Conservation (phyloP, 345 rosid genomes). For the Linum tenue region DNA sequence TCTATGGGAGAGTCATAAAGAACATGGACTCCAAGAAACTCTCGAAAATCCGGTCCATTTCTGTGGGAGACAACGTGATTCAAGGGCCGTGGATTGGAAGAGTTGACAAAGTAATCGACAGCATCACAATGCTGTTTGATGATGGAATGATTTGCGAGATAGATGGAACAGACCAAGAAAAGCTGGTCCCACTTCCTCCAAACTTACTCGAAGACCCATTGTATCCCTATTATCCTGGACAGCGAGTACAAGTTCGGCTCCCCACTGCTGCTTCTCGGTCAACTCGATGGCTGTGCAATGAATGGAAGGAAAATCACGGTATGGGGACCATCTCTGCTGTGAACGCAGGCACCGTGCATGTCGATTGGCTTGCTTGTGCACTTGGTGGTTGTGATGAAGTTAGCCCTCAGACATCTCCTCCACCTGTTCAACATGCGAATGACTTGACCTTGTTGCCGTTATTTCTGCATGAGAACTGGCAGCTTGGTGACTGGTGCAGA, state of each 20-base stretch:
- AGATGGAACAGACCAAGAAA: slow-evolving; percentile 42
- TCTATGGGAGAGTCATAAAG: slow-evolving; percentile 41
- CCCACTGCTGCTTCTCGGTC: slow-evolving; percentile 40
- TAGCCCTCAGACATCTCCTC: slow-evolving; percentile 34
- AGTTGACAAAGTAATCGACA: slow-evolving; percentile 54
- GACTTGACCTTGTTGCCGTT: slow-evolving; percentile 50
- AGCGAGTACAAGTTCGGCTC: slow-evolving; percentile 55
- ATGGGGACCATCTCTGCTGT: slow-evolving; percentile 64
- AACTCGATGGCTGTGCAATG: slow-evolving; percentile 67
- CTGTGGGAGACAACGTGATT: slow-evolving; percentile 66
- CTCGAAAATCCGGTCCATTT: slow-evolving; percentile 49
- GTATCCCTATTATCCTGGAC: slow-evolving; percentile 71
- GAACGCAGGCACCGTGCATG: slow-evolving; percentile 54
- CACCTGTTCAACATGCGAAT: slow-evolving; percentile 42
- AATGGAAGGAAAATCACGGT: slow-evolving; percentile 49
- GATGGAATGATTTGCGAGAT: slow-evolving; percentile 69
- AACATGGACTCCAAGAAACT: slow-evolving; percentile 54
- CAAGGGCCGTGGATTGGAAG: slow-evolving; percentile 78
- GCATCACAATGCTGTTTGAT: slow-evolving; percentile 50
- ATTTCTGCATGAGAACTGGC: slow-evolving; percentile 76
- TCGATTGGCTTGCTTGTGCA: slow-evolving; percentile 76
- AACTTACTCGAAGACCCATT: slow-evolving; percentile 61
- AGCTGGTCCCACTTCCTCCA: slow-evolving; percentile 47
- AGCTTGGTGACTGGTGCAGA: slow-evolving; percentile 89
- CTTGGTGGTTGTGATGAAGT: slow-evolving; percentile 21